Evolutionary conservation across 768 basidiomycete genomes (phyloP).

Genomic region (Lactarius tabidus): DNA sequence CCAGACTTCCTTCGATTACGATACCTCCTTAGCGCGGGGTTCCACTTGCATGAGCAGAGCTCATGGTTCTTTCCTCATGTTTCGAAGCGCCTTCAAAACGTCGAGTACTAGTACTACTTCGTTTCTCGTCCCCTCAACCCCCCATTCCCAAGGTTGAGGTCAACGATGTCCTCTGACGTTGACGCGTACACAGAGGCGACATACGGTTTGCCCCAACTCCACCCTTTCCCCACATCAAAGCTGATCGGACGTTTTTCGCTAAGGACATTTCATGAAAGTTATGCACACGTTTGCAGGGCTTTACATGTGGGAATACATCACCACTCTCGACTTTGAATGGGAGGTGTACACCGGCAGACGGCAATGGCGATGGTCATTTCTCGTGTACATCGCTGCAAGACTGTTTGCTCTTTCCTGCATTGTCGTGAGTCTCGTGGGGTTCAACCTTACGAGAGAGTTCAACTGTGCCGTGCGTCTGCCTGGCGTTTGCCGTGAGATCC

Average conservation of each 20-base stretch:
- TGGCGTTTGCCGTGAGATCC: not conserved
- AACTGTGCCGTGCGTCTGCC: conserved; percentile 10
- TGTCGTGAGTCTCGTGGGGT: conserved; percentile 16
- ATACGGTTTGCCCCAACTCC: not conserved
- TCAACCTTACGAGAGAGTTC: conserved; percentile 16
- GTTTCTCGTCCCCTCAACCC: not conserved
- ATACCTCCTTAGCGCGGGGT: not conserved
- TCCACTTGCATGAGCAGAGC: not conserved
- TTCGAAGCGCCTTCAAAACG: not conserved
- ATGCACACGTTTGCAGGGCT: conserved; percentile 19
- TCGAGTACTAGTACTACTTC: not conserved
- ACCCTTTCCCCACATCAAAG: not conserved
- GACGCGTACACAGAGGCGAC: not conserved
- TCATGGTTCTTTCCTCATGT: not conserved
- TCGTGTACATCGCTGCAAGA: conserved; percentile 15
- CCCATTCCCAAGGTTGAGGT: not conserved
- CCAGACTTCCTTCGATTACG: not conserved
- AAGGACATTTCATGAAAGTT: conserved; percentile 8
- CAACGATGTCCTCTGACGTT: not conserved
- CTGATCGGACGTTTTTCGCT: not conserved
- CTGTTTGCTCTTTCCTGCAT: conserved; percentile 9
- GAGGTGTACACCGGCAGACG: conserved; percentile 24
- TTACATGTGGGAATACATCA: conserved; percentile 24
- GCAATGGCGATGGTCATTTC: conserved; percentile 23
- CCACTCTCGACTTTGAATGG: conserved; percentile 18